Percentiles rank a stretch among this genome's conserved stretches.
phyloP scores from a whole-genome alignment of 352 stramenopile species.

The Pythium pyrilobum region DNA sequence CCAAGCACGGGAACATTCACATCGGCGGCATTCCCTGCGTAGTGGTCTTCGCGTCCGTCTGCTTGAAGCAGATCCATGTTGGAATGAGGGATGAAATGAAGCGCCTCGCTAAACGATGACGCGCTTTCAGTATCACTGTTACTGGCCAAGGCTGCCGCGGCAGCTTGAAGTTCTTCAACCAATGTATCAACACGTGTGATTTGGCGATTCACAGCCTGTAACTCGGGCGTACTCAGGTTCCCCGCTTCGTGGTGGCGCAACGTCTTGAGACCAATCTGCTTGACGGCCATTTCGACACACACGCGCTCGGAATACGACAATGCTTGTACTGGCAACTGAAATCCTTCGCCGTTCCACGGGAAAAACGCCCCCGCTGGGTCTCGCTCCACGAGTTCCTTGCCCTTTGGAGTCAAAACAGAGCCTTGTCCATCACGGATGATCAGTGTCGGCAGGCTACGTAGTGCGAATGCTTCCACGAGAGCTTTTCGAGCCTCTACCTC shows the following conservation, averaged over 20 bases:
- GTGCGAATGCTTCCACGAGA: slow-evolving; percentile 56
- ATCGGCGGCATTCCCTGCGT: slow-evolving; percentile 72
- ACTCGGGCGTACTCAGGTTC: slow-evolving; percentile 31
- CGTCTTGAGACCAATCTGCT: slow-evolving; percentile 75
- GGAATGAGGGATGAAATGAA: slow-evolving; percentile 45
- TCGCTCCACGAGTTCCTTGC: slow-evolving; percentile 53
- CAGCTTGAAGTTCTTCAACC: slow-evolving; percentile 26
- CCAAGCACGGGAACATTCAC: slow-evolving; percentile 54
- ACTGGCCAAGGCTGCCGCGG: not conserved
- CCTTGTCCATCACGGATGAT: slow-evolving; percentile 55
- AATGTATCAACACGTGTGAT: slow-evolving; percentile 46
- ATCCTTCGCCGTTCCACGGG: slow-evolving; percentile 52
- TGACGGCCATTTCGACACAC: slow-evolving; percentile 60
- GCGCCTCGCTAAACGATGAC: slow-evolving; percentile 23
- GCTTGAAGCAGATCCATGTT: slow-evolving; percentile 58
- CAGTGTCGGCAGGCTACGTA: slow-evolving; percentile 51
- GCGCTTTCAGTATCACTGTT: not conserved
- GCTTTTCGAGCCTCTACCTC: slow-evolving; percentile 69
- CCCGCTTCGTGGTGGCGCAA: slow-evolving; percentile 43
- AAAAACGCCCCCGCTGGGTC: slow-evolving; percentile 60
- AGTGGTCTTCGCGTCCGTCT: slow-evolving; percentile 59
- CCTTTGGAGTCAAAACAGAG: slow-evolving; percentile 62
- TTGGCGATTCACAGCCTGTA: slow-evolving; percentile 47
- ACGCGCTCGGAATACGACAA: slow-evolving; percentile 54
- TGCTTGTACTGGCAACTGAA: slow-evolving; percentile 41